These are phyloP conservation scores for Brassica hybrid DNA, from an alignment of 441 rosid species.

Conservation along the genomic window DNA sequence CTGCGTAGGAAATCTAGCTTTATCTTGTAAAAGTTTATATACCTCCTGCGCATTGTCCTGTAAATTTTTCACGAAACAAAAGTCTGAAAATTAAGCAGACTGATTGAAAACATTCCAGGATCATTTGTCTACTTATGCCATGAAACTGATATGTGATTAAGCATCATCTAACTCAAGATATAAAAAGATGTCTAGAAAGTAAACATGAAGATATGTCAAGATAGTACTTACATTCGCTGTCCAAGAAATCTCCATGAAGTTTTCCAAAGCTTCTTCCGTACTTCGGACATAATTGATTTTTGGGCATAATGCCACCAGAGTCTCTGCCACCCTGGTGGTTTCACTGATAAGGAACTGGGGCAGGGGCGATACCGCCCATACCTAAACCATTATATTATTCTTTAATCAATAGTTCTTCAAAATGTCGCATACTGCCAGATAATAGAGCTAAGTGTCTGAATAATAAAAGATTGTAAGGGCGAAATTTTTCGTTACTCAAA, in stretches of 20 bases:
- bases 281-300: slow-evolving; percentile 77
- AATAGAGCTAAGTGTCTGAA: slow-evolving; percentile 16
- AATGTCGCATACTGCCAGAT: background rate
- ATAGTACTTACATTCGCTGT: slow-evolving; percentile 71
- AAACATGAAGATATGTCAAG: slow-evolving; percentile 21
- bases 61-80: slow-evolving; percentile 14
- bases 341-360: slow-evolving; percentile 59
- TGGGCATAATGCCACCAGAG: slow-evolving; percentile 96
- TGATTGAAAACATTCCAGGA: background rate
- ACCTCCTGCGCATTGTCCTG: slow-evolving; percentile 81
- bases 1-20: slow-evolving; percentile 76
- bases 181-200: slow-evolving; percentile 6
- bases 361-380: slow-evolving; percentile 95
- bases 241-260: slow-evolving; percentile 93
- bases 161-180: slow-evolving; percentile 30
- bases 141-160: slow-evolving; percentile 15
- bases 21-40: slow-evolving; percentile 77
- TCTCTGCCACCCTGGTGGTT: slow-evolving; percentile 79
- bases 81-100: slow-evolving; percentile 29
- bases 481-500: background rate
- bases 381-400: slow-evolving; percentile 47
- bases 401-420: slow-evolving; percentile 2
- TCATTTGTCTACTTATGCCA: slow-evolving; percentile 11
- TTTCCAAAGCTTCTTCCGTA: slow-evolving; percentile 73
- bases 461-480: slow-evolving; percentile 9